Conservation (phyloP, 1,139 yeast species). For the Geotrichum restrictum region DNA sequence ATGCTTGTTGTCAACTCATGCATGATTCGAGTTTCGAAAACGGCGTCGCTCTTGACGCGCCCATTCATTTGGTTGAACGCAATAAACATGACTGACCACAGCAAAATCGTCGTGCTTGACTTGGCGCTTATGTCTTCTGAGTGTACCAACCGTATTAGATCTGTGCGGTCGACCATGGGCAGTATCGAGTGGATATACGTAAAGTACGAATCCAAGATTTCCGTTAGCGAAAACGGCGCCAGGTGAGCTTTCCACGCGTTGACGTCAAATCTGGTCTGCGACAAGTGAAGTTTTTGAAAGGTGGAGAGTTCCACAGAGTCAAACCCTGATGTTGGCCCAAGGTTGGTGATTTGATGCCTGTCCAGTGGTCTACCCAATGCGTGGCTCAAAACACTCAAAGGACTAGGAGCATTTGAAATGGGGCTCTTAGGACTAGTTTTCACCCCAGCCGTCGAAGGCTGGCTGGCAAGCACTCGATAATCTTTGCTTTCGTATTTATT, state of each 20-base stretch:
- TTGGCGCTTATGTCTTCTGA: constrained; percentile 20
- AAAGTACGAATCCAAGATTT: constrained; percentile 24
- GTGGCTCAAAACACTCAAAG: too few species aligned
- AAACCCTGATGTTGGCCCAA: constrained; percentile 26
- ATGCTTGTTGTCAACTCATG: constrained; percentile 25
- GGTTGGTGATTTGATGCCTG: constrained; percentile 1
- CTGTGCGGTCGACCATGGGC: constrained; percentile 24
- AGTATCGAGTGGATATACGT: constrained; percentile 24
- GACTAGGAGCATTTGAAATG: background rate
- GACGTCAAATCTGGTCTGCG: constrained; percentile 23
- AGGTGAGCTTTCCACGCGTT: constrained; percentile 22
- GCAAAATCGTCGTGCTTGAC: constrained; percentile 20
- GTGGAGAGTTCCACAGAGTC: constrained; percentile 23
- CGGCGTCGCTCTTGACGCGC: constrained; percentile 14
- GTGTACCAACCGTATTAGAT: constrained; percentile 21
- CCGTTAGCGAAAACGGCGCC: constrained; percentile 22
- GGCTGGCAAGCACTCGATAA: constrained; percentile 1
- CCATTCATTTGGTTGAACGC: constrained; percentile 21
- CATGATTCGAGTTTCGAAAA: constrained; percentile 21
- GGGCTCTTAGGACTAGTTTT: background rate
- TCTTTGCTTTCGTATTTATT: constrained; percentile 1
- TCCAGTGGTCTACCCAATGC: background rate
- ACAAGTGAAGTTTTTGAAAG: constrained; percentile 21
- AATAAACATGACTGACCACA: constrained; percentile 24
- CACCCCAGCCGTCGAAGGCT: background rate